These are phyloP conservation scores for Bondarzewia mesenterica DNA, from an alignment of 1,284 basidiomycete species.

Conservation along the genomic window DNA sequence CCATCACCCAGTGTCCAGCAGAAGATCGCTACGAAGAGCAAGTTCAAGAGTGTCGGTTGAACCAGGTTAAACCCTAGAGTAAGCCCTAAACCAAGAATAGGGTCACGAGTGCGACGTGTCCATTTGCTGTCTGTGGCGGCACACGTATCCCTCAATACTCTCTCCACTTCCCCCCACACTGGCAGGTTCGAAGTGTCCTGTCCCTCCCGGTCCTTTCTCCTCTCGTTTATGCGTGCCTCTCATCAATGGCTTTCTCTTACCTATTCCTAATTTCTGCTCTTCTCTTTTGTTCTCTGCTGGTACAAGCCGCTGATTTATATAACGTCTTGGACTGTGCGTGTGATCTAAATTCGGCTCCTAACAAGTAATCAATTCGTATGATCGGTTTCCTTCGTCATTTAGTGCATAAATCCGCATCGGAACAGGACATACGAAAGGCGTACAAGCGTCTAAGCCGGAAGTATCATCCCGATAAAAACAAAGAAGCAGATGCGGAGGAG, in stretches of 20 bases:
- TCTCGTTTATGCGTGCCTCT: neutral
- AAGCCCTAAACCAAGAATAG: neutral
- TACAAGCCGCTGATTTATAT: constrained; percentile 63
- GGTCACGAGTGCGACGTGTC: neutral
- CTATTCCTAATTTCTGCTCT: constrained; percentile 25
- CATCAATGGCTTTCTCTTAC: neutral
- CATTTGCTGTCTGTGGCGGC: neutral
- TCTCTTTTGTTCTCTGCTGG: constrained; percentile 38
- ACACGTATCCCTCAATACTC: neutral
- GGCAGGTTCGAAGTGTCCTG: neutral
- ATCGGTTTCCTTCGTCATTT: constrained; percentile 10
- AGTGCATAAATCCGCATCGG: constrained; percentile 77
- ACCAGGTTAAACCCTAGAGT: neutral
- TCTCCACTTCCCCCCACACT: no score
- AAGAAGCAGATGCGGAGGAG: constrained; percentile 72
- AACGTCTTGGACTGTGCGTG: constrained; percentile 67
- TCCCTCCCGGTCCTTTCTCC: neutral
- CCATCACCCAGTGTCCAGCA: neutral
- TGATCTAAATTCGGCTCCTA: no score
- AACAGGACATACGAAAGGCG: constrained; percentile 83
- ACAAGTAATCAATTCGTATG: no score
- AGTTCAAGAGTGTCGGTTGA: neutral
- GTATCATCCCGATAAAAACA: constrained; percentile 93
- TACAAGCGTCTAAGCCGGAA: constrained; percentile 88
- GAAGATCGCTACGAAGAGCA: neutral